Evolutionary conservation across 257 asterid species (phyloP).

Genomic region (Henckelia pumila): DNA sequence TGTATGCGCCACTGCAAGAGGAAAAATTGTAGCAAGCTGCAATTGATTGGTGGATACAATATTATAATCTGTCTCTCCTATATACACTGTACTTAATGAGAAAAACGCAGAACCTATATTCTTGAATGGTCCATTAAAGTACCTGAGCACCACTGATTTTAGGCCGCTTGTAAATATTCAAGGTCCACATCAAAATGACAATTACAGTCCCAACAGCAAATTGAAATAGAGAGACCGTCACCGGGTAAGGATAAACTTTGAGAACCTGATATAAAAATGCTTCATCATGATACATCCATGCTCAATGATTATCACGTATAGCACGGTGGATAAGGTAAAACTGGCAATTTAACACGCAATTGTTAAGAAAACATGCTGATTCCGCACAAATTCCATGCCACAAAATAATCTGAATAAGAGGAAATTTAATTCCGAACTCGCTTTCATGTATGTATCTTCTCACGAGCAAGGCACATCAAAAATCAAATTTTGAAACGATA

Average conservation of each 20-base stretch:
- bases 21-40: conserved; percentile 87
- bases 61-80: background rate
- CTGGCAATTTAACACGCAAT: background rate
- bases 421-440: background rate
- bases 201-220: conserved; percentile 72
- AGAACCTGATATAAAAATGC: conserved; percentile 51
- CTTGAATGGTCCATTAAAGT: conserved; percentile 19
- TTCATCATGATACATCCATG: conserved; percentile 17
- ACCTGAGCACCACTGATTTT: conserved; percentile 85
- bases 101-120: background rate
- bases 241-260: conserved; percentile 67
- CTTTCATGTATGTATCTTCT: background rate
- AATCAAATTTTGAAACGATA: background rate
- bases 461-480: conserved; percentile 18
- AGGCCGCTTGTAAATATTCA: conserved; percentile 72
- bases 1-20: conserved; percentile 83
- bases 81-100: background rate
- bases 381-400: background rate
- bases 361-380: background rate
- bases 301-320: conserved; percentile 1
- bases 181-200: conserved; percentile 66
- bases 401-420: background rate
- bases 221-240: conserved; percentile 65
- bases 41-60: conserved; percentile 22
- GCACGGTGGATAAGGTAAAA: background rate